Evolutionary conservation across 225 moss, liverwort and hornwort genomes (phyloP).

Genomic region (Antitrichia curtipendula): DNA sequence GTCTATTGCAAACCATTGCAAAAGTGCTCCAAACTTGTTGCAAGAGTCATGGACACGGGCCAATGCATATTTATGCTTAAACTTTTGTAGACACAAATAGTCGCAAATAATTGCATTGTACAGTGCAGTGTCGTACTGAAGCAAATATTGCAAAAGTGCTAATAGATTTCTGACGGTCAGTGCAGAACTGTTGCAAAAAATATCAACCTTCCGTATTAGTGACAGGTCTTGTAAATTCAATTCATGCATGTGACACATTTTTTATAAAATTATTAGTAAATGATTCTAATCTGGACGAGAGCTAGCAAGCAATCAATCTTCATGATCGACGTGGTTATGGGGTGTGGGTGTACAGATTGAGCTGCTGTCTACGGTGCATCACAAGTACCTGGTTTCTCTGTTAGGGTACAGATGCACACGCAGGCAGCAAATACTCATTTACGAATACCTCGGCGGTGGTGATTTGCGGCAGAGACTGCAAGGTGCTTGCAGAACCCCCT

Average conservation of each 20-base stretch:
- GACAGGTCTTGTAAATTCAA: neutral
- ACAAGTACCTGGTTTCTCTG: conserved; percentile 29
- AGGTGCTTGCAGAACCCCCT: neutral
- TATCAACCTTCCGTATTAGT: neutral
- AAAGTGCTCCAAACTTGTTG: too few species aligned
- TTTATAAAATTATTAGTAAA: too few species aligned
- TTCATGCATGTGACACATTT: neutral
- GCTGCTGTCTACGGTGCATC: conserved; percentile 29
- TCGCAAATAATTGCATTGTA: too few species aligned
- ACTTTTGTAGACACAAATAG: too few species aligned
- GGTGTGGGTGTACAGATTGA: conserved; percentile 8
- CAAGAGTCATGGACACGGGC: too few species aligned
- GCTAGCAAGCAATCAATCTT: neutral
- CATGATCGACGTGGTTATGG: neutral
- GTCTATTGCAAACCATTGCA: too few species aligned
- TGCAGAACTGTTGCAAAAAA: too few species aligned
- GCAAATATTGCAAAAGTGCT: too few species aligned
- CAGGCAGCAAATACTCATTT: conserved; percentile 17
- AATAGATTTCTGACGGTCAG: too few species aligned
- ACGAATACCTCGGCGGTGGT: conserved; percentile 18
- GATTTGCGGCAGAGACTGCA: conserved; percentile 1
- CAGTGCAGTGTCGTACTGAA: too few species aligned
- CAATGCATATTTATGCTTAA: too few species aligned
- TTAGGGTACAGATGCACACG: conserved; percentile 22
- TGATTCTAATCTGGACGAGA: neutral